phyloP scores from a whole-genome alignment of 371 early-diverging fungal species.

The Mycotypha africana region DNA sequence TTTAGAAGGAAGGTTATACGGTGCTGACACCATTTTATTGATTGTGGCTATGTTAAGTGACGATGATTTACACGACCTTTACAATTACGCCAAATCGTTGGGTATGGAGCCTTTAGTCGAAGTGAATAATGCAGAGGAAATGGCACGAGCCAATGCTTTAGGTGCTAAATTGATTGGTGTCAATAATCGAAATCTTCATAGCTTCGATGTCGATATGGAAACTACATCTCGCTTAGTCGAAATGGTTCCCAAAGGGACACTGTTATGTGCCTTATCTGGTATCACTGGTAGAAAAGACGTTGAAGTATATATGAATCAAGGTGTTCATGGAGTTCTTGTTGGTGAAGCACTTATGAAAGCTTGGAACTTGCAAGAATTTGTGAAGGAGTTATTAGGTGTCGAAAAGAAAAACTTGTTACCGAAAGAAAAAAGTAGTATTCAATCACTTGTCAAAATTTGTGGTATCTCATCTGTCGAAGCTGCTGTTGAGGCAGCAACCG shows the following conservation, averaged over 20 bases:
- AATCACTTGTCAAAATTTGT: slow-evolving; percentile 83
- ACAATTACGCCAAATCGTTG: slow-evolving; percentile 65
- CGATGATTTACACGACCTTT: slow-evolving; percentile 56
- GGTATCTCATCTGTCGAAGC: slow-evolving; percentile 81
- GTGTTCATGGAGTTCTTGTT: slow-evolving; percentile 84
- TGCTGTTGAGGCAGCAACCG: slow-evolving; percentile 70
- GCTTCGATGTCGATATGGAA: slow-evolving; percentile 89
- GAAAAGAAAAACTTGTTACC: slow-evolving; percentile 30
- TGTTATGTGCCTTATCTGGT: slow-evolving; percentile 87
- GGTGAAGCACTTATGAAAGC: slow-evolving; percentile 96
- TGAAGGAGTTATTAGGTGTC: slow-evolving; percentile 58
- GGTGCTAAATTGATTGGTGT: slow-evolving; percentile 92
- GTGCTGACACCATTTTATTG: slow-evolving; percentile 91
- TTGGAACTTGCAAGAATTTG: slow-evolving; percentile 66
- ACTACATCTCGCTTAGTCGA: slow-evolving; percentile 74
- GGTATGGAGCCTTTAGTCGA: slow-evolving; percentile 98
- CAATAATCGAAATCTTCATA: slow-evolving; percentile 95
- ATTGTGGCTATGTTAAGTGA: slow-evolving; percentile 94
- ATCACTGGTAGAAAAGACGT: slow-evolving; percentile 85
- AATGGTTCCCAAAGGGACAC: slow-evolving; percentile 67
- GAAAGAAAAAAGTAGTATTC: neutral
- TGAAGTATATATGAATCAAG: slow-evolving; percentile 64
- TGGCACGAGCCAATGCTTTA: slow-evolving; percentile 75
- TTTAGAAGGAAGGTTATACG: slow-evolving; percentile 83
- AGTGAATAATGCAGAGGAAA: slow-evolving; percentile 88